Evolutionary conservation across 805 yeast genomes (phyloP).

Genomic region (Candida corydali): DNA sequence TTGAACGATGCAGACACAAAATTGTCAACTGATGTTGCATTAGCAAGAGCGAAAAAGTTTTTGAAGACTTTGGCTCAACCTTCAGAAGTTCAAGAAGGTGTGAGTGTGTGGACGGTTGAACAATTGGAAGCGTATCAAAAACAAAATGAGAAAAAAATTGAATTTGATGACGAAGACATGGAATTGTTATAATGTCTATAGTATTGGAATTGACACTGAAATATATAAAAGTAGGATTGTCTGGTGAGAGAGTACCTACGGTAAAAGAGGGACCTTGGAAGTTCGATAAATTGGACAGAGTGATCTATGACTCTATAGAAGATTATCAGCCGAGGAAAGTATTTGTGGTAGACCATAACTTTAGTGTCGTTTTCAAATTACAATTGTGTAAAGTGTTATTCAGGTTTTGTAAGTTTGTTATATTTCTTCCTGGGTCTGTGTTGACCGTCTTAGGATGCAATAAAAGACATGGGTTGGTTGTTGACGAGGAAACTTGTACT

Average conservation of each 20-base stretch:
- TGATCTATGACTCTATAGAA: slow-evolving; percentile 13
- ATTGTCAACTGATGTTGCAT: slow-evolving; percentile 94
- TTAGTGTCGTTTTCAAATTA: slow-evolving; percentile 14
- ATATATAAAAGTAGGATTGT: slow-evolving; percentile 20
- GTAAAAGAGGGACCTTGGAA: slow-evolving; percentile 3
- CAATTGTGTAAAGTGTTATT: slow-evolving; percentile 18
- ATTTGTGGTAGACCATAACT: slow-evolving; percentile 15
- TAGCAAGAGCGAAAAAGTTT: slow-evolving; percentile 90
- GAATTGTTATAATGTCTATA: slow-evolving; percentile 23
- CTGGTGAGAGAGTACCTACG: slow-evolving; percentile 20
- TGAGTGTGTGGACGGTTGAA: slow-evolving; percentile 84
- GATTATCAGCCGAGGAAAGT: slow-evolving; percentile 15
- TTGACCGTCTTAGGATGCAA: slow-evolving; percentile 19
- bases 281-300: slow-evolving; percentile 8
- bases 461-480: slow-evolving; percentile 20
- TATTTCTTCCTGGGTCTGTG: slow-evolving; percentile 17
- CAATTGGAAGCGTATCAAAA: slow-evolving; percentile 60
- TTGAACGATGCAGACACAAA: slow-evolving; percentile 87
- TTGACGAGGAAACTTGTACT: slow-evolving; percentile 18
- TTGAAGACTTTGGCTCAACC: slow-evolving; percentile 94
- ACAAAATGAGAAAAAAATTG: slow-evolving; percentile 35
- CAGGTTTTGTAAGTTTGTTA: slow-evolving; percentile 19
- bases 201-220: slow-evolving; percentile 15
- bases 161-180: slow-evolving; percentile 44
- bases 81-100: slow-evolving; percentile 82